Conservation (phyloP, 805 yeast genomes). For the Starmera quercuum region DNA sequence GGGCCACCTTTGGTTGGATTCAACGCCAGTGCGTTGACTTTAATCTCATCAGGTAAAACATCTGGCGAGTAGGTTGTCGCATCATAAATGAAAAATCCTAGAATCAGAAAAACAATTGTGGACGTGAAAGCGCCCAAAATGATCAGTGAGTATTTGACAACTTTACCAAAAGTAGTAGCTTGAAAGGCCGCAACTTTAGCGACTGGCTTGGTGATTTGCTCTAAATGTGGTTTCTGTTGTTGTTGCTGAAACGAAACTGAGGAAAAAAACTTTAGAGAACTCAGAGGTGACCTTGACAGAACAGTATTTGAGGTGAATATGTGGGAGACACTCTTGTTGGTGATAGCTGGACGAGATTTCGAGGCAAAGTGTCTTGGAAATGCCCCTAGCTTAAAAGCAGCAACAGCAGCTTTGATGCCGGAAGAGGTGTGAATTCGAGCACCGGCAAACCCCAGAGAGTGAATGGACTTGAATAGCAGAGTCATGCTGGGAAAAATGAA, state of each 20-base stretch:
- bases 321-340: background rate
- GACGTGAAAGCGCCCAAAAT: constrained; percentile 37
- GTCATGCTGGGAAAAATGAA: too few relatives aligned
- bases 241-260: background rate
- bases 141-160: constrained; percentile 25
- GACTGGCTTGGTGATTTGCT: background rate
- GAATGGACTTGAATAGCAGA: too few relatives aligned
- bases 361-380: background rate
- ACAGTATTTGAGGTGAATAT: background rate
- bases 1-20: constrained; percentile 60
- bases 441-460: too few relatives aligned
- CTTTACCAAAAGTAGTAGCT: constrained; percentile 19
- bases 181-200: background rate
- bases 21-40: constrained; percentile 45
- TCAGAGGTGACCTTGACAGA: background rate
- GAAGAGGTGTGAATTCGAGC: too few relatives aligned
- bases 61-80: constrained; percentile 51
- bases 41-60: constrained; percentile 33
- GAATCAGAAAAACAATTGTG: constrained; percentile 31
- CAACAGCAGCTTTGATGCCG: too few relatives aligned
- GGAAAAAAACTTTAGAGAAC: background rate
- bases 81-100: constrained; percentile 55
- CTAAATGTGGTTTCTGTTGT: background rate
- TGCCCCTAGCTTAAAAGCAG: too few relatives aligned
- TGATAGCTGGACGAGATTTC: background rate